Percentiles rank a stretch among this genome's conserved stretches.
Conservation (phyloP, 2,329 filamentous ascomycete species). For the Talaromyces sp. region DNA sequence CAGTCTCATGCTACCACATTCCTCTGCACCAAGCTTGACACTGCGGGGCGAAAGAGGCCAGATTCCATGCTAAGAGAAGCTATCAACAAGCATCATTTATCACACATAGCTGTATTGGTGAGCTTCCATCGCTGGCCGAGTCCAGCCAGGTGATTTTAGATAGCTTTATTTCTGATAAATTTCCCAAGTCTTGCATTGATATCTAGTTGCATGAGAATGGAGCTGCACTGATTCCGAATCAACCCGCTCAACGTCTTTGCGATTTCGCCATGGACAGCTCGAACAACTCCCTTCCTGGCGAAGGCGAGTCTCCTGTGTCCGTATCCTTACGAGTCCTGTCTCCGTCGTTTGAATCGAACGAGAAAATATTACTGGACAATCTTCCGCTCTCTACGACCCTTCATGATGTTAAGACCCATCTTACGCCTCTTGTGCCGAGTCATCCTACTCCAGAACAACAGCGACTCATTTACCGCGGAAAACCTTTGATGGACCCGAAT, state of each 20-base stretch:
- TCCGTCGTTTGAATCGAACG: slow-evolving; percentile 34
- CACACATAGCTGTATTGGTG: neutral
- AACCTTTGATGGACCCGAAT: slow-evolving; percentile 47
- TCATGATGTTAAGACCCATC: slow-evolving; percentile 48
- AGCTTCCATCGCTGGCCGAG: neutral
- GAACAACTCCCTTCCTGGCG: neutral
- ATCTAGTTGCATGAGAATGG: neutral
- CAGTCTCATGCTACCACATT: neutral
- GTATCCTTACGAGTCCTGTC: slow-evolving; percentile 35
- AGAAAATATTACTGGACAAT: slow-evolving; percentile 33
- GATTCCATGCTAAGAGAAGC: neutral
- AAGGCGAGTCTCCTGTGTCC: neutral
- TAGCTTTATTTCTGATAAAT: neutral
- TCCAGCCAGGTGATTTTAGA: neutral
- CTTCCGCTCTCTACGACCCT: slow-evolving; percentile 43
- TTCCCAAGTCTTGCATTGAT: neutral
- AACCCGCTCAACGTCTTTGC: neutral
- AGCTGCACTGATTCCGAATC: neutral
- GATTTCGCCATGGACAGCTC: neutral
- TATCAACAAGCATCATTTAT: neutral
- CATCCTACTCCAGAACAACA: slow-evolving; percentile 45
- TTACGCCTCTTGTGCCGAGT: slow-evolving; percentile 47
- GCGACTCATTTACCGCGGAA: slow-evolving; percentile 56
- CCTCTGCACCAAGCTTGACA: neutral
- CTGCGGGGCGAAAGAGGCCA: neutral